These are phyloP conservation scores for Parafenestella ontariensis DNA, from an alignment of 2,329 filamentous ascomycete genomes.

Conservation along the genomic window DNA sequence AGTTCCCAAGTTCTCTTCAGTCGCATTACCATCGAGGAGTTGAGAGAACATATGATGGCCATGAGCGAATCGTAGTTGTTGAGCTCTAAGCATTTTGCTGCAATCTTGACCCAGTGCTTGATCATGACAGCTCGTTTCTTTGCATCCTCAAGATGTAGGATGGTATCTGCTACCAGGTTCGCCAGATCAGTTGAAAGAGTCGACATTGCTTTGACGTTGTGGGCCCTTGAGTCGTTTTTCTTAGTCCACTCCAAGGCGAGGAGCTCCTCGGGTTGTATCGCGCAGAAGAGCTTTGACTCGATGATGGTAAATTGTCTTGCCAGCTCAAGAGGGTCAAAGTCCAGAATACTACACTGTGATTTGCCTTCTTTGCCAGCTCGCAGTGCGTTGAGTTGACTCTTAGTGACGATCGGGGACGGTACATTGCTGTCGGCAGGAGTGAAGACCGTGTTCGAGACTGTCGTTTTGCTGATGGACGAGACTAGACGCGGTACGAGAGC, in stretches of 20 bases:
- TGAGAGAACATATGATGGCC: constrained; percentile 94
- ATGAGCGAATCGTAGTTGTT: constrained; percentile 97
- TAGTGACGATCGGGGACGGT: constrained; percentile 73
- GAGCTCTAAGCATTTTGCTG: constrained; percentile 81
- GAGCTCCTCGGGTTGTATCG: constrained; percentile 90
- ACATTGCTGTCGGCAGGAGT: constrained; percentile 74
- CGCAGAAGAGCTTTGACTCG: constrained; percentile 89
- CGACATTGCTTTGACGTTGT: constrained; percentile 94
- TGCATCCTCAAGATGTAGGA: constrained; percentile 84
- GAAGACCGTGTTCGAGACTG: constrained; percentile 74
- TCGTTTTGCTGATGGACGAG: constrained; percentile 88
- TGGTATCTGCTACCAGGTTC: constrained; percentile 91
- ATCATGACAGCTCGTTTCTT: constrained; percentile 91
- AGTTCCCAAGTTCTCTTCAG: constrained; percentile 91
- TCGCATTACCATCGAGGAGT: constrained; percentile 88
- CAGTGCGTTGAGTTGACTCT: constrained; percentile 76
- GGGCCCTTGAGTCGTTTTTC: constrained; percentile 76
- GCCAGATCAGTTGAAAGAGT: constrained; percentile 90
- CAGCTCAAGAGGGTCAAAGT: constrained; percentile 90
- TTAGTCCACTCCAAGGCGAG: constrained; percentile 94
- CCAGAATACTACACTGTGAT: constrained; percentile 75
- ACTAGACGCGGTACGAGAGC: constrained; percentile 82
- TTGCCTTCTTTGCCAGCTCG: constrained; percentile 77
- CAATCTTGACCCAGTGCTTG: constrained; percentile 98
- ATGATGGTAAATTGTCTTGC: constrained; percentile 92